Evolutionary conservation across 2,329 filamentous ascomycete genomes (phyloP).

Genomic region (Arthrobotrys iridis): DNA sequence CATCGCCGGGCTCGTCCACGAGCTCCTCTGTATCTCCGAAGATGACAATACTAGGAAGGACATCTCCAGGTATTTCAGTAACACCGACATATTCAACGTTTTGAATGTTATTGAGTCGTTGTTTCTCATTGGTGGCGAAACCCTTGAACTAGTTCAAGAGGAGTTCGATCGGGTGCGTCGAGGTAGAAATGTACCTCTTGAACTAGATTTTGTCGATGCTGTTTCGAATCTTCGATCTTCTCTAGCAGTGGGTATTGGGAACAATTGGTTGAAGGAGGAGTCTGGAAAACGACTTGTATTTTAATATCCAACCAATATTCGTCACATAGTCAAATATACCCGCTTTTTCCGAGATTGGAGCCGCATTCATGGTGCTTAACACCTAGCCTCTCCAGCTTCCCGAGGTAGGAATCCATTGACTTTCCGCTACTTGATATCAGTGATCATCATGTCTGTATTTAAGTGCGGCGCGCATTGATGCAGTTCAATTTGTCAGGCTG

Average conservation of each 20-base stretch:
- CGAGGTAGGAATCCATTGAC: too few relatives aligned
- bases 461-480: too few relatives aligned
- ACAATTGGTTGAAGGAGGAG: slow-evolving; percentile 42
- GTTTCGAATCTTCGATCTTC: slow-evolving; percentile 20
- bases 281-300: slow-evolving; percentile 33
- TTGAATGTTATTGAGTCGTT: slow-evolving; percentile 33
- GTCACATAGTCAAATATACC: neutral
- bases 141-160: slow-evolving; percentile 36
- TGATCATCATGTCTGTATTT: too few relatives aligned
- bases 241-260: slow-evolving; percentile 18
- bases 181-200: neutral
- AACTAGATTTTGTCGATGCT: slow-evolving; percentile 40
- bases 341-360: neutral
- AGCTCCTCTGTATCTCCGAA: slow-evolving; percentile 23
- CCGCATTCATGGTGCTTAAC: neutral
- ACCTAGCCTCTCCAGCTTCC: too few relatives aligned
- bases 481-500: too few relatives aligned
- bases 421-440: too few relatives aligned
- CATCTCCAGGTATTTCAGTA: slow-evolving; percentile 18
- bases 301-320: neutral
- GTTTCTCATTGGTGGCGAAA: slow-evolving; percentile 43
- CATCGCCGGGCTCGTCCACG: slow-evolving; percentile 47
- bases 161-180: slow-evolving; percentile 22
- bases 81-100: slow-evolving; percentile 37
- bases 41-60: neutral